Evolutionary conservation across 2,329 filamentous ascomycete species (phyloP), one percentile per base, ranked within the genome.

Genomic region (Monilinia aucupariae): DNA sequence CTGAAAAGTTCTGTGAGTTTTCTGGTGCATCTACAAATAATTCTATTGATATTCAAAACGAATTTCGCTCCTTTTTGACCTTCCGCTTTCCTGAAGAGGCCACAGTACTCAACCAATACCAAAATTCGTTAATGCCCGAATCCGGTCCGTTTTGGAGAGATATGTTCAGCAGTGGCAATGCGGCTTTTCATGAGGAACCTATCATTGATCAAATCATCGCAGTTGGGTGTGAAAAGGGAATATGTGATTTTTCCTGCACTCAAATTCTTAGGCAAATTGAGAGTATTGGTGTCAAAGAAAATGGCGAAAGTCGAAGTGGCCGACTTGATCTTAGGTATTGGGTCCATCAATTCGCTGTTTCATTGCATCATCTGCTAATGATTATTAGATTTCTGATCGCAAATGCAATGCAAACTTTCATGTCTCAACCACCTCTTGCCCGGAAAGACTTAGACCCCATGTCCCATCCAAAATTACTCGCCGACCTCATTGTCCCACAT

Each of bases 131-230:
- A 32, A 72, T 81, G 1, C 78, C 79, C 0, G 81, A 83, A 50
- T 75, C 79, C 50, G 78, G 80, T 22, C 65, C 70, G 47, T 43
- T 73, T 4, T 74, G 71, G 72, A 74, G 74, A 52, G 70, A 71
- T 5, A 68, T 74, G 8, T 74, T 75, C 49, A 65, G 66, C 30
- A 69, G 68, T 52, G 30, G 27, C 6, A 54, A 17, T n/a, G 34
- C 49, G 8, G 20, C 22, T 6, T 22, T n/a, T 45, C 67, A 67
- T 49, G 68, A 69, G 27, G 64, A 68, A 12, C 62, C 54, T 22
- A 78, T 76, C 45, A 73, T 84, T 15, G 83, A 87, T 67, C 78
- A 86, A 55, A 84, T 88, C 4, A 71, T 88, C 15, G 84, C 84
- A 2, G 75, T 88, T 25, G 85, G 85, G 4, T 78, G 80, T 4